Conservation (phyloP, 139 green algal species). For the Coelastrella sp. region DNA sequence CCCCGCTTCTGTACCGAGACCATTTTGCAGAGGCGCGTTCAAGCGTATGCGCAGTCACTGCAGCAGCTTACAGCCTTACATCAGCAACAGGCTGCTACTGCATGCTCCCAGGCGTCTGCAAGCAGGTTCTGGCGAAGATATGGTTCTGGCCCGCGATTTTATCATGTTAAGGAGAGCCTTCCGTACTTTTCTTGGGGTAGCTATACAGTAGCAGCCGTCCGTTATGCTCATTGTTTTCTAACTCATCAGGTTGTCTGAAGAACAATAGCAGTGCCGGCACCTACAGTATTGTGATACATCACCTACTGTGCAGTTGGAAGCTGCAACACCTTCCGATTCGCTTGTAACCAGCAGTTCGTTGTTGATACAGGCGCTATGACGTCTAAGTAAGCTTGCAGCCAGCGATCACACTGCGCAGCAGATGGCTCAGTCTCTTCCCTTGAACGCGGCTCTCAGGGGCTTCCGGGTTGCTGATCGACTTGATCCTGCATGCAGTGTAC, state of each 20-base stretch:
- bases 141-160: background rate
- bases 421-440: background rate
- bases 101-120: background rate
- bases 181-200: background rate
- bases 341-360: background rate
- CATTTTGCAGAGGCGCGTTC: too few relatives aligned
- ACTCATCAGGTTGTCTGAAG: background rate
- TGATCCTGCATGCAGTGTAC: conserved; percentile 45
- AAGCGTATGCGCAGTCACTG: too few relatives aligned
- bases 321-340: background rate
- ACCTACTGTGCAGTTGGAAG: background rate
- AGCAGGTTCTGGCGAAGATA: background rate
- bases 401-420: background rate
- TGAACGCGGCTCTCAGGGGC: background rate
- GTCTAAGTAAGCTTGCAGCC: background rate
- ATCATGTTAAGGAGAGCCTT: background rate
- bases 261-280: background rate
- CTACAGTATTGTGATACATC: background rate
- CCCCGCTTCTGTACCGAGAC: too few relatives aligned
- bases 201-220: background rate
- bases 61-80: too few relatives aligned
- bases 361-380: background rate
- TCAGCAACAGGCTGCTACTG: too few relatives aligned
- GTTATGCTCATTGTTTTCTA: background rate
- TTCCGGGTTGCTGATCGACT: background rate